These are phyloP conservation scores for Candida ficus DNA, from an alignment of 805 yeast species.

Conservation along the genomic window DNA sequence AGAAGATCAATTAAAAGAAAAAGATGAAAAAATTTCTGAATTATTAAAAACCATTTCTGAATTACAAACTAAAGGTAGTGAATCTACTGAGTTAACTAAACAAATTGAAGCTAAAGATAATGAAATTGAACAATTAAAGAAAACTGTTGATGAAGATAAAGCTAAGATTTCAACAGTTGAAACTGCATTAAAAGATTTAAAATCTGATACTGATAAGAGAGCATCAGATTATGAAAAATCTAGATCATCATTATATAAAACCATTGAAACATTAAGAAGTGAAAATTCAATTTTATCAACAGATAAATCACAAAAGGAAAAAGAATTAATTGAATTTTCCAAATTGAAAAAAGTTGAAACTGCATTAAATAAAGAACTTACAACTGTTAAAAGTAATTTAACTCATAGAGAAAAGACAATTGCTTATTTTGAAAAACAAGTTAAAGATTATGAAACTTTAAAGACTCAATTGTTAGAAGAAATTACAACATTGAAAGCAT, in stretches of 20 bases:
- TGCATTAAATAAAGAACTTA: constrained; percentile 20
- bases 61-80: constrained; percentile 4
- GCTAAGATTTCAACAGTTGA: neutral
- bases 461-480: constrained; percentile 23
- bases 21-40: constrained; percentile 6
- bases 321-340: constrained; percentile 14
- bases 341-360: constrained; percentile 21
- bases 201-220: neutral
- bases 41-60: neutral
- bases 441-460: constrained; percentile 30
- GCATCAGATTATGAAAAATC: neutral
- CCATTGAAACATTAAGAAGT: constrained; percentile 19
- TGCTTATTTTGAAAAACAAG: constrained; percentile 34
- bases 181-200: neutral
- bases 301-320: constrained; percentile 17
- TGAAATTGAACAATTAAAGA: neutral
- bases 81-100: neutral
- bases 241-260: constrained; percentile 14
- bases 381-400: constrained; percentile 13
- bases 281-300: constrained; percentile 20
- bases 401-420: constrained; percentile 34
- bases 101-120: neutral
- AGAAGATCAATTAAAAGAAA: constrained; percentile 18
- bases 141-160: neutral
- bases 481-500: constrained; percentile 19